phyloP scores from a whole-genome alignment of 176 grass and related monocot species.

The Lolium multiflorum region DNA sequence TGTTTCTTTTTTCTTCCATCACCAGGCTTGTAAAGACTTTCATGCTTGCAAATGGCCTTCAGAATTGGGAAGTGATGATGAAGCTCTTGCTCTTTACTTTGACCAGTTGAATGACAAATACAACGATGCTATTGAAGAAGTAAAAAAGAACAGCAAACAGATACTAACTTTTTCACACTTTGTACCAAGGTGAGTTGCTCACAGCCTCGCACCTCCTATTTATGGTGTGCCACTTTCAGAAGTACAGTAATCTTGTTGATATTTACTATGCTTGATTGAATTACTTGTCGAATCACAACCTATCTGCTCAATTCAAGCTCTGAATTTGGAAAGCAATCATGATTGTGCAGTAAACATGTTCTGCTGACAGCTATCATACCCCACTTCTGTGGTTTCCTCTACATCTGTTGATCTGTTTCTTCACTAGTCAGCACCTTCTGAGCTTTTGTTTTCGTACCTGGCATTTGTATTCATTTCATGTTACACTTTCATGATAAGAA shows the following conservation, averaged over 20 bases:
- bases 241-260: constrained; percentile 18
- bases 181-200: constrained; percentile 73
- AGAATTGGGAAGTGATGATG: constrained; percentile 62
- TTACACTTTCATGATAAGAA: constrained; percentile 18
- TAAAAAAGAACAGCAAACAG: constrained; percentile 68
- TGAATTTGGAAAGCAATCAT: background rate
- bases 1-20: constrained; percentile 17
- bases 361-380: background rate
- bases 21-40: constrained; percentile 95
- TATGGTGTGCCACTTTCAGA: background rate
- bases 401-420: constrained; percentile 12
- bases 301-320: constrained; percentile 12
- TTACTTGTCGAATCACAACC: background rate
- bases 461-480: background rate
- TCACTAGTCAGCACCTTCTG: background rate
- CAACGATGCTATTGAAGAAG: constrained; percentile 71
- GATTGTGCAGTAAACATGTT: background rate
- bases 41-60: constrained; percentile 86
- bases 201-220: background rate
- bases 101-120: constrained; percentile 89
- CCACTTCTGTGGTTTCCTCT: background rate
- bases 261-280: constrained; percentile 18
- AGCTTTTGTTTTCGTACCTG: constrained; percentile 29
- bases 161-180: constrained; percentile 98
- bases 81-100: constrained; percentile 80